Conservation (phyloP, 1,284 basidiomycete species). For the Cutaneotrichosporon curvatum region DNA sequence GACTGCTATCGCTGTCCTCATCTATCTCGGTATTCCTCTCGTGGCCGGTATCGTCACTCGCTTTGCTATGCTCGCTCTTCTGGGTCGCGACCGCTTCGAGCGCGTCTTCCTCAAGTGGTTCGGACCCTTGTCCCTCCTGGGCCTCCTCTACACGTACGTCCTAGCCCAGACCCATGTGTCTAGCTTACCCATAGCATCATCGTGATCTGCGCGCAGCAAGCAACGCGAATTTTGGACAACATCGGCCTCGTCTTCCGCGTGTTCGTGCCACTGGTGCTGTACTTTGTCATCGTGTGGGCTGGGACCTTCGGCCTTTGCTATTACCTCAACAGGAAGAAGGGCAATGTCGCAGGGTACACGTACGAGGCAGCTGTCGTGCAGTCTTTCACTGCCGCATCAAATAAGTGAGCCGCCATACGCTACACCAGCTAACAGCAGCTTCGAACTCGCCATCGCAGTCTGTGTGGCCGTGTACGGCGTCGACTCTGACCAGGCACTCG, state of each 20-base stretch:
- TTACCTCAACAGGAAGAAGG: constrained; percentile 43
- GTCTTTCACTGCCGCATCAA: constrained; percentile 50
- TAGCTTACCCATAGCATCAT: constrained; percentile 48
- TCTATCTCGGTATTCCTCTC: constrained; percentile 67
- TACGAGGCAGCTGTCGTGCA: constrained; percentile 67
- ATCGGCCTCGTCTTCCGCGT: constrained; percentile 67
- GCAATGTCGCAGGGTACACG: constrained; percentile 23
- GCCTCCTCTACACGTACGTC: constrained; percentile 54
- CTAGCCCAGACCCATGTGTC: background rate
- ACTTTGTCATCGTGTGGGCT: constrained; percentile 73
- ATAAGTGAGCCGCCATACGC: constrained; percentile 45
- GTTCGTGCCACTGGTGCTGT: constrained; percentile 69
- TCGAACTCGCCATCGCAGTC: constrained; percentile 74
- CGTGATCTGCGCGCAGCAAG: constrained; percentile 65
- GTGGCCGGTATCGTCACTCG: constrained; percentile 64
- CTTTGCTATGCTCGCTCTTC: constrained; percentile 50
- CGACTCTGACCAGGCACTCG: constrained; percentile 64
- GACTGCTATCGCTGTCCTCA: constrained; percentile 64
- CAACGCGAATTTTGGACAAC: constrained; percentile 58
- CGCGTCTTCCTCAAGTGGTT: constrained; percentile 61
- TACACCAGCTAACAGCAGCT: constrained; percentile 5
- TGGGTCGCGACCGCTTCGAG: constrained; percentile 53
- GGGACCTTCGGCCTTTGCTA: constrained; percentile 57
- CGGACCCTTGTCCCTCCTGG: constrained; percentile 63
- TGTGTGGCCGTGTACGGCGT: constrained; percentile 70